These are phyloP conservation scores for Linum usitatissimum DNA, from an alignment of 345 rosid genomes.

Conservation along the genomic window DNA sequence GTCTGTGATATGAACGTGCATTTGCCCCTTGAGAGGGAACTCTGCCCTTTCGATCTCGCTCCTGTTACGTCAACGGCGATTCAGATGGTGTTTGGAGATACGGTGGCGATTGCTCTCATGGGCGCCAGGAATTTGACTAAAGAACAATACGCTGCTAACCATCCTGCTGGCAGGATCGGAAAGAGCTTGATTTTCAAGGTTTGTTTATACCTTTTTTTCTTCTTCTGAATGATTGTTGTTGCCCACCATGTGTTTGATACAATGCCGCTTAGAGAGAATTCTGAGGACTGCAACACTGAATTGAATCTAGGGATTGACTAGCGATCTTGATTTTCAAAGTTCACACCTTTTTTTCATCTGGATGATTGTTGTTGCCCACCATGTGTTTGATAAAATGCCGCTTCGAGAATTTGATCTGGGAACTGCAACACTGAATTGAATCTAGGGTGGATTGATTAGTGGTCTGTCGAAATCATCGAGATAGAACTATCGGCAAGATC, in stretches of 20 bases:
- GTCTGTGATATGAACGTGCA: constrained; percentile 74
- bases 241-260: background rate
- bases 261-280: background rate
- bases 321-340: constrained; percentile 81
- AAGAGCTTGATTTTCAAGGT: constrained; percentile 93
- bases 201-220: background rate
- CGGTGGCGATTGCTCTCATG: constrained; percentile 94
- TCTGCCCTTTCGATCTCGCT: constrained; percentile 89
- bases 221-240: background rate
- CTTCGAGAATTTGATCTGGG: background rate
- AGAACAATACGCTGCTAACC: constrained; percentile 86
- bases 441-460: background rate
- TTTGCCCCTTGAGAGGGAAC: constrained; percentile 76
- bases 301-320: background rate
- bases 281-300: background rate
- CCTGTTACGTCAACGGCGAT: constrained; percentile 97
- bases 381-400: background rate
- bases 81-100: constrained; percentile 98
- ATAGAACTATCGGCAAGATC: background rate
- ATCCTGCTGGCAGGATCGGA: constrained; percentile 95
- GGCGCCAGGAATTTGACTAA: constrained; percentile 66
- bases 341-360: too few species aligned
- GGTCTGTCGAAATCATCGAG: background rate
- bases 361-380: background rate
- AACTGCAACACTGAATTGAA: background rate